Base-by-base conservation (phyloP, 1,284 basidiomycete genomes). In the Microbotryum violaceum region DNA sequence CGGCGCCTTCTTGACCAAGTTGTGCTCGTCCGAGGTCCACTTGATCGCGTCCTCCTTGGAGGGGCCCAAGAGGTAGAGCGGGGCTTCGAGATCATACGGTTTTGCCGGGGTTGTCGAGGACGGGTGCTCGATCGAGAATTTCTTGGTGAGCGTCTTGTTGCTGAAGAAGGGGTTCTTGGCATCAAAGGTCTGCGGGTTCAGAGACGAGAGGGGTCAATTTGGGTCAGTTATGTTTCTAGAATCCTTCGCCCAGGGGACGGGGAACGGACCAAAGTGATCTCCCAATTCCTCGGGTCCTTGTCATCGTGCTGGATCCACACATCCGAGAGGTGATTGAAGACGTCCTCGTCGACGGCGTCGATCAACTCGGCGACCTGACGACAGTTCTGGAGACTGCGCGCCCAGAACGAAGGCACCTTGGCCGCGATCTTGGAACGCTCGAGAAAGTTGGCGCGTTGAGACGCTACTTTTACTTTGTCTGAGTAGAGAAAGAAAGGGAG, bases 141-240 rank as follows among this genome's bases (percentile, higher is more conserved):
- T 59, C 50, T 67, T 65, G 33, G 33, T 25, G 52, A 71, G 60
- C 10, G 25, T 49, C 14, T 63, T 56, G 25, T 66, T 55, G 25
- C 61, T 61, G 62, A 67, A 70, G 60, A 61, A 71, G 18, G 66
- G 68, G 63, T 70, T 70, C 56, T 71, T 71, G 47, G 61, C 18
- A 21, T 61, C 60, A 53, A 70, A 66, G 37, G 66, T 67, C 63
- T 69, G 55, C 10, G 12, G 37, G 37, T 42, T 1, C 12, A 16
- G 49, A 49, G 50, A 56, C 51, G 31, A 3, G 20, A 25, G 14
- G n/a, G 3, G 29, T 21, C 16, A 44, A 8, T 10, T n/a, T 44
- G 54, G 23, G 37, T 10, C 25, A n/a, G 14, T 18, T 2, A 10
- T n/a, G 21, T 23, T n/a, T n/a, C n/a, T n/a, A 37, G 56, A n/a